Percentiles rank a stretch among this genome's conserved stretches.
Evolutionary conservation across 345 rosid species (phyloP).

Genomic region (Atalantia buxifolia): DNA sequence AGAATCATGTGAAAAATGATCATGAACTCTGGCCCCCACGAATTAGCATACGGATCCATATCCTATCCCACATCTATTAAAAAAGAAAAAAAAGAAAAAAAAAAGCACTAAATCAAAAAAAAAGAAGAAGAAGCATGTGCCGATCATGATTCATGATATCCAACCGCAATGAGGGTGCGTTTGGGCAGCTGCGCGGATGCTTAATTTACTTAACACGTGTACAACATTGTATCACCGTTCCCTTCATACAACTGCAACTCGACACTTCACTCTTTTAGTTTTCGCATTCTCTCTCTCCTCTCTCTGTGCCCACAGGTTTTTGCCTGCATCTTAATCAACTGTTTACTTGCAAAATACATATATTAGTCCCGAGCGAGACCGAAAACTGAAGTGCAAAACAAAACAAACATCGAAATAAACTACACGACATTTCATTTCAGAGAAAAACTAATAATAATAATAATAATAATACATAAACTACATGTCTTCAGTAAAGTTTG

Average conservation of each 20-base stretch:
- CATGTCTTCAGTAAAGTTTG: slow-evolving; percentile 42
- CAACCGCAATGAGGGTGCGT: too few relatives aligned
- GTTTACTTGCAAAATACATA: too few relatives aligned
- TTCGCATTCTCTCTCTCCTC: too few relatives aligned
- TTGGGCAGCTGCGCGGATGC: too few relatives aligned
- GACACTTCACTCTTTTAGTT: neutral
- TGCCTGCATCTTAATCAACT: neutral
- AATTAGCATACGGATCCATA: neutral
- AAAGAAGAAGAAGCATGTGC: neutral
- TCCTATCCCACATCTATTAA: too few relatives aligned
- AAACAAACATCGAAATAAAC: neutral
- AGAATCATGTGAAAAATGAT: neutral
- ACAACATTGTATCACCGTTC: neutral
- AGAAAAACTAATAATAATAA: too few relatives aligned
- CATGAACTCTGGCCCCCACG: neutral
- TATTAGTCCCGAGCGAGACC: neutral
- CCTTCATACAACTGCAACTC: neutral
- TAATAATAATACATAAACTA: too few relatives aligned
- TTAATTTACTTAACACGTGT: neutral
- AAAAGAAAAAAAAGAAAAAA: too few relatives aligned
- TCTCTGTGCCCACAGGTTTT: neutral
- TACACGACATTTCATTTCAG: slow-evolving; percentile 5
- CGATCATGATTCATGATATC: neutral
- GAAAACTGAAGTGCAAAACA: neutral
- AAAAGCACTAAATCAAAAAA: too few relatives aligned